Evolutionary conservation across 2,329 filamentous ascomycete genomes (phyloP), one percentile per base, ranked within the genome.

Genomic region (Corinectria fuckeliana): DNA sequence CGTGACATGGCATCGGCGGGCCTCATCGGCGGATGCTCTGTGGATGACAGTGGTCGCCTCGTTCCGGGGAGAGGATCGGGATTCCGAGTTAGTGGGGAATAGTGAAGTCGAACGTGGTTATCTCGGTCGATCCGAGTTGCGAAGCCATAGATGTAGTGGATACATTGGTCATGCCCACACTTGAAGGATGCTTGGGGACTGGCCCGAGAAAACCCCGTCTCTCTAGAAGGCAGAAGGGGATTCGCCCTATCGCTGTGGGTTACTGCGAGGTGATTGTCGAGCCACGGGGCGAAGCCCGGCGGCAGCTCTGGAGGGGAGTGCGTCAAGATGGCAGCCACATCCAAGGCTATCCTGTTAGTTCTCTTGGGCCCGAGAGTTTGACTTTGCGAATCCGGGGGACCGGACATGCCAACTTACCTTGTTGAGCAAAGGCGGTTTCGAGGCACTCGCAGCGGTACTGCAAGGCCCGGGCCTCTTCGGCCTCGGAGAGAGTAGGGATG

Each of bases 391-490:
- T 14, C 8, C 32, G 20, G 18, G 9, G 20, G 36, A 42, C 25
- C n/a, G 28, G 51, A 30, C 32, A 30, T 23, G 18, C 34, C 20
- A 18, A 67, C 69, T 63, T 66, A 76, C 74, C 68, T 62, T 76
- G 69, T 58, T 74, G 71, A 51, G 83, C 70, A 66, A 83, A 82
- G 56, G 79, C 80, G 50, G 76, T 77, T 68, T 86, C 83, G 54
- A 87, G 80, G 70, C 82, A 85, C 73, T 87, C 84, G 73, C 84
- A 86, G 64, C 81, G 81, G 67, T 86, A 84, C 70, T 87, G 84
- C 52, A 86, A 73, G 34, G 79, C 77, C 56, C 84, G 78, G 23
- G 84, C 84, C 71, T 87, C 85, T 71, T 87, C 84, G 21, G 80
- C 77, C 62, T 85, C 82, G 52, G 82, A 86, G 54, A 85, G 72